Percentiles rank a stretch among this genome's conserved stretches.
Conservation (phyloP, 192 early-diverging fungal genomes). For the Coemansia sp. region DNA sequence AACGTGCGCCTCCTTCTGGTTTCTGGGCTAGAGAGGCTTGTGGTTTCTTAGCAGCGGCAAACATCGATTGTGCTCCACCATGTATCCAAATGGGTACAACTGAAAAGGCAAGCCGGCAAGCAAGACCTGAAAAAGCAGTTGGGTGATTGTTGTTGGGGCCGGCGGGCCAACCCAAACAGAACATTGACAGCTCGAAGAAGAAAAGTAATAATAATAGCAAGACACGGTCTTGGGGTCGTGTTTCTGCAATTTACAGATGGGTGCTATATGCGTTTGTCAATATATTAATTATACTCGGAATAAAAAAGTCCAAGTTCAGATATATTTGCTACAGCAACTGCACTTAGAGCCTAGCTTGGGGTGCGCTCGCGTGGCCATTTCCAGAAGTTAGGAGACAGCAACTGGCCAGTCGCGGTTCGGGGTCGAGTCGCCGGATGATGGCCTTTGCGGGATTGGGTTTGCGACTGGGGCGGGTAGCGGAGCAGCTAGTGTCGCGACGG, state of each 20-base stretch:
- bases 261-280: background rate
- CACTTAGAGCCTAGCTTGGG: background rate
- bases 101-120: background rate
- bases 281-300: constrained; percentile 6
- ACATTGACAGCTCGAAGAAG: background rate
- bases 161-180: background rate
- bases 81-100: constrained; percentile 1
- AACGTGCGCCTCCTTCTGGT: constrained; percentile 24
- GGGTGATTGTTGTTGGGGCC: background rate
- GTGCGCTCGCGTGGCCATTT: background rate
- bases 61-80: background rate
- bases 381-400: constrained; percentile 24
- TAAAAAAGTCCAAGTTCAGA: background rate
- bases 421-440: constrained; percentile 8
- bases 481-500: constrained; percentile 28
- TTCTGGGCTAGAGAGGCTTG: constrained; percentile 8
- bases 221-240: background rate
- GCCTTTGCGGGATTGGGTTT: constrained; percentile 7
- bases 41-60: background rate
- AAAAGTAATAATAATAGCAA: background rate
- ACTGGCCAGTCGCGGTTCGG: constrained; percentile 56
- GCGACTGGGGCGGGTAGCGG: constrained; percentile 18
- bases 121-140: background rate
- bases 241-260: background rate
- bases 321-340: background rate